A percentile compares a stretch with the other conserved stretches of the same genome.
These are phyloP conservation scores for Gnomoniopsis smithogilvyi DNA, from an alignment of 2,329 filamentous ascomycete genomes.

Conservation along the genomic window DNA sequence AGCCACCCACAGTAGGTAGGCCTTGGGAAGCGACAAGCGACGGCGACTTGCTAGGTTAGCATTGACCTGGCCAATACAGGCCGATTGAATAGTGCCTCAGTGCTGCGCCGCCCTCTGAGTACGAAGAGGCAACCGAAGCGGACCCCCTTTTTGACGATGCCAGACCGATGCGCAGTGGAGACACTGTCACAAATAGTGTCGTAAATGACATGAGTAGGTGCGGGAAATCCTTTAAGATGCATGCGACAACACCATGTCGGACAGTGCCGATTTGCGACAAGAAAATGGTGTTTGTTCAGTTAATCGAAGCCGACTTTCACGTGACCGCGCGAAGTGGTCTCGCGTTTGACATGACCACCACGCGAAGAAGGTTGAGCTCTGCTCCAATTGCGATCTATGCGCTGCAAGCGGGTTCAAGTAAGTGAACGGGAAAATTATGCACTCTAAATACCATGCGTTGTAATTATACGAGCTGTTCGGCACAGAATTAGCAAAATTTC, in stretches of 20 bases:
- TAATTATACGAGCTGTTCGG: not conserved
- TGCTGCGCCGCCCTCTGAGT: not conserved
- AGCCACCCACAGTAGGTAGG: slow-evolving; percentile 25
- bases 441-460: not conserved
- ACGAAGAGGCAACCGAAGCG: not conserved
- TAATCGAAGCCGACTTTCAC: not conserved
- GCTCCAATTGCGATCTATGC: not conserved
- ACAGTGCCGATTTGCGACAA: slow-evolving; percentile 8
- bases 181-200: not conserved
- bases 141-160: slow-evolving; percentile 4
- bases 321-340: slow-evolving; percentile 9
- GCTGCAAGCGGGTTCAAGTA: not conserved
- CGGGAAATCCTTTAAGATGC: not conserved
- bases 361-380: not conserved
- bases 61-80: not conserved
- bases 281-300: not conserved
- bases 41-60: slow-evolving; percentile 22
- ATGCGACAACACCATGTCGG: slow-evolving; percentile 1
- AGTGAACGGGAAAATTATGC: not conserved
- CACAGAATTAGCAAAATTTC: no score
- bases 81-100: not conserved
- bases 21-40: slow-evolving; percentile 23
- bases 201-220: not conserved
- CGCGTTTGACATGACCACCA: slow-evolving; percentile 3
- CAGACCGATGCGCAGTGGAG: slow-evolving; percentile 3